Percentiles rank a stretch among this genome's conserved stretches.
These are phyloP conservation scores for Melanomma pulvis-pyrius DNA, from an alignment of 495 filamentous ascomycete species.

Conservation along the genomic window DNA sequence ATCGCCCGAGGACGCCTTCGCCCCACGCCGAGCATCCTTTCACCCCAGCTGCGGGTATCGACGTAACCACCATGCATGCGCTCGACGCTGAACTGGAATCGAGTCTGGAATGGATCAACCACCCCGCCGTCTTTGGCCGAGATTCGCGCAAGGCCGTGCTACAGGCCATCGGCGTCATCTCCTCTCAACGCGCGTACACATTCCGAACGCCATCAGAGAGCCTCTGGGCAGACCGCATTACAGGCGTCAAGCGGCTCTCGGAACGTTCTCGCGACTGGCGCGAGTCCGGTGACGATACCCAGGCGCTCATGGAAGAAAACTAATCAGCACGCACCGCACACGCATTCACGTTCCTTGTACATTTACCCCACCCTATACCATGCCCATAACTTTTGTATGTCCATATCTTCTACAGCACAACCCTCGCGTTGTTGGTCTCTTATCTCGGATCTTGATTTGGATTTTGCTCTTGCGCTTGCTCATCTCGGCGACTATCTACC, in stretches of 20 bases:
- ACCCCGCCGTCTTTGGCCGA: constrained; percentile 93
- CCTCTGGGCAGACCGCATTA: constrained; percentile 79
- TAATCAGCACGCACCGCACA: constrained; percentile 6
- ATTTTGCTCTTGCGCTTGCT: neutral
- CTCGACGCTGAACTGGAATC: constrained; percentile 89
- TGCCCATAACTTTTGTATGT: neutral
- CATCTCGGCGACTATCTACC: constrained; percentile 6
- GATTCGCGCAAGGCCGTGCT: constrained; percentile 95
- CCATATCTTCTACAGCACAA: neutral
- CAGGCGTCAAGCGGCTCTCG: constrained; percentile 74
- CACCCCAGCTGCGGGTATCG: constrained; percentile 72
- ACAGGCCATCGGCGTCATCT: constrained; percentile 95
- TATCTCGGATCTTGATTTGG: neutral
- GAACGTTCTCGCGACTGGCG: constrained; percentile 84
- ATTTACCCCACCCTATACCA: constrained; percentile 17
- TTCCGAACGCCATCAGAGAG: constrained; percentile 85
- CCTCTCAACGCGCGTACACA: constrained; percentile 89
- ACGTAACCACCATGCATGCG: constrained; percentile 74
- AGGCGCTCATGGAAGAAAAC: constrained; percentile 76
- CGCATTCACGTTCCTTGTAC: constrained; percentile 25
- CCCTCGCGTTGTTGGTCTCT: neutral
- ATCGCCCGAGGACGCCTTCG: constrained; percentile 50
- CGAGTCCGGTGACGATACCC: constrained; percentile 73
- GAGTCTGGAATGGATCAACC: constrained; percentile 98
- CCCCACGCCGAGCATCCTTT: constrained; percentile 59